Percentiles rank a stretch among this genome's conserved stretches.
Evolutionary conservation across 2,329 filamentous ascomycete species (phyloP).

Genomic region (Calonectria fujianensis): DNA sequence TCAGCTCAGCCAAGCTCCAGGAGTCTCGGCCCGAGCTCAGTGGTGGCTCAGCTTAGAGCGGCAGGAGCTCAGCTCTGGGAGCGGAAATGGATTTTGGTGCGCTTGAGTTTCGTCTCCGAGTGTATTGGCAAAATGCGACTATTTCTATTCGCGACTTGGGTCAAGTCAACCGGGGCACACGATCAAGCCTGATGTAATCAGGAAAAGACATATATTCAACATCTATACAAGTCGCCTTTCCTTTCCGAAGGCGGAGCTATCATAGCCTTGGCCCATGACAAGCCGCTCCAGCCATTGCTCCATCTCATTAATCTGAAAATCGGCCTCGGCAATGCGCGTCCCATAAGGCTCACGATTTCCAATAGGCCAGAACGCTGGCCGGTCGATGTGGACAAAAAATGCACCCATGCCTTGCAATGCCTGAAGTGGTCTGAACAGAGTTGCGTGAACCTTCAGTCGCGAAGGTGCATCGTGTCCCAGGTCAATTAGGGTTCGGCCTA

Average conservation of each 20-base stretch:
- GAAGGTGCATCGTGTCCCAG: not conserved
- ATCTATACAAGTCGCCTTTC: not conserved
- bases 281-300: slow-evolving; percentile 6
- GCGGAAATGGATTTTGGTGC: too few relatives aligned
- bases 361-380: not conserved
- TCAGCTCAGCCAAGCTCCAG: too few relatives aligned
- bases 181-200: too few relatives aligned
- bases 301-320: not conserved
- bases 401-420: not conserved
- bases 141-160: not conserved
- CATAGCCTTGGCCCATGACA: slow-evolving; percentile 5
- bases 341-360: too few relatives aligned
- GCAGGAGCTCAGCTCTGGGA: too few relatives aligned
- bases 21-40: too few relatives aligned
- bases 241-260: not conserved
- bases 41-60: too few relatives aligned
- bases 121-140: too few relatives aligned
- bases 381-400: not conserved
- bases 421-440: not conserved
- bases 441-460: not conserved
- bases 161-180: not conserved
- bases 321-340: not conserved
- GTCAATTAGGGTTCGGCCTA: not conserved
- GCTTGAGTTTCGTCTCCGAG: too few relatives aligned
- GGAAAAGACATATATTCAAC: not conserved